phyloP scores from a whole-genome alignment of 108 stramenopile species.

The Stephanodiscus minutulus region DNA sequence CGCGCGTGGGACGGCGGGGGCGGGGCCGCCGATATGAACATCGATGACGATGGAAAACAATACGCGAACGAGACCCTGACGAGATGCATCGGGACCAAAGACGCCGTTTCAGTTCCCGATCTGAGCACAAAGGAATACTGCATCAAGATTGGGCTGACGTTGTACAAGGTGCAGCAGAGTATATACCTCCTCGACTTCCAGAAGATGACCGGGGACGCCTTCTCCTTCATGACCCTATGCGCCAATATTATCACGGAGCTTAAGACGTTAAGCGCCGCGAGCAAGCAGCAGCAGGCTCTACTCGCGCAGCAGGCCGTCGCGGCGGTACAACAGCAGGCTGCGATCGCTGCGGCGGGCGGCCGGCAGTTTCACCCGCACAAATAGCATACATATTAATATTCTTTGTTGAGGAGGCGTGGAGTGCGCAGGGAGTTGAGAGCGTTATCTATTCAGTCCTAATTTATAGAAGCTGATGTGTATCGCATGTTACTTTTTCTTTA shows the following conservation, averaged over 20 bases:
- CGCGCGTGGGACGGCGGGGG: slow-evolving; percentile 56
- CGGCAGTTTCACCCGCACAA: slow-evolving; percentile 39
- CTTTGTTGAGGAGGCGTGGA: not conserved
- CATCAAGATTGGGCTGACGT: slow-evolving; percentile 88
- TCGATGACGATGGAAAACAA: slow-evolving; percentile 51
- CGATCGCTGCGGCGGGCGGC: slow-evolving; percentile 52
- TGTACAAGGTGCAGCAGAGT: slow-evolving; percentile 99
- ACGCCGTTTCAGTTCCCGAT: slow-evolving; percentile 76
- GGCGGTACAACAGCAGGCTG: slow-evolving; percentile 66
- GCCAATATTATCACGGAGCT: slow-evolving; percentile 98
- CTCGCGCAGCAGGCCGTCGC: slow-evolving; percentile 72
- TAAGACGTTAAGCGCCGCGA: slow-evolving; percentile 94
- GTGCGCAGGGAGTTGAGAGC: slow-evolving; percentile 12
- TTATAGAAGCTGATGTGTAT: slow-evolving; percentile 9
- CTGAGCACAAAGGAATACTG: slow-evolving; percentile 83
- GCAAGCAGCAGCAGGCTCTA: slow-evolving; percentile 72
- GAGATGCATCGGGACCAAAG: slow-evolving; percentile 68
- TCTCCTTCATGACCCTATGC: slow-evolving; percentile 98
- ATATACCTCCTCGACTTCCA: slow-evolving; percentile 99
- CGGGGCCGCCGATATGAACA: slow-evolving; percentile 45
- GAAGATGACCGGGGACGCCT: slow-evolving; percentile 96
- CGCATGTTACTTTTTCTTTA: not conserved
- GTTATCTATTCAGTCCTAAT: slow-evolving; percentile 10
- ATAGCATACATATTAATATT: slow-evolving; percentile 26
- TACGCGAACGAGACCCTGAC: slow-evolving; percentile 46